Conservation (phyloP, 495 filamentous ascomycete genomes). For the Aspergillus sclerotiicarbonarius region DNA sequence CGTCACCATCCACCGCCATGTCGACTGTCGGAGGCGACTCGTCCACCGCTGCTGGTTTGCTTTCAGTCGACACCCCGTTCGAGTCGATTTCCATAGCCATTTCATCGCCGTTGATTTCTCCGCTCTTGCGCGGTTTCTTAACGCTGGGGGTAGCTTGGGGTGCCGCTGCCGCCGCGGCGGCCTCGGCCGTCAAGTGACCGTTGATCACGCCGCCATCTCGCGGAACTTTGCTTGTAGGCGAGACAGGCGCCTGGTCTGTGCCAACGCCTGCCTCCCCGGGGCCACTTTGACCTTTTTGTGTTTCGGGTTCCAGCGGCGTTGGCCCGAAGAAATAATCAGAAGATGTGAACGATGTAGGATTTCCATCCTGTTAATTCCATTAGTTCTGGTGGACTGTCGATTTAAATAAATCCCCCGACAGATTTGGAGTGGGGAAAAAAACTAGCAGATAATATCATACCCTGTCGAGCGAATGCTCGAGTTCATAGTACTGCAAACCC, state of each 20-base stretch:
- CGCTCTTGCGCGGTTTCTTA: conserved; percentile 41
- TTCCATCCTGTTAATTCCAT: conserved; percentile 39
- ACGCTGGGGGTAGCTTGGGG: conserved; percentile 17
- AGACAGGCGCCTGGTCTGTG: conserved; percentile 29
- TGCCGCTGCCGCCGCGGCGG: conserved; percentile 19
- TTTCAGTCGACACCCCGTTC: conserved; percentile 38
- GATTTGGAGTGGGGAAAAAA: background rate
- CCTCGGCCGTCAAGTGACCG: conserved; percentile 37
- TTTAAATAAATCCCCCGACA: background rate
- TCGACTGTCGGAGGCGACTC: conserved; percentile 22
- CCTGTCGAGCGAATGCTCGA: conserved; percentile 60
- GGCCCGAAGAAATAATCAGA: conserved; percentile 53
- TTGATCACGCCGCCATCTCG: conserved; percentile 44
- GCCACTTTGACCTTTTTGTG: conserved; percentile 28
- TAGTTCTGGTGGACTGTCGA: background rate
- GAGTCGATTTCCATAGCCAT: conserved; percentile 51
- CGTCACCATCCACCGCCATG: conserved; percentile 36
- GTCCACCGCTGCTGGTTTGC: conserved; percentile 43
- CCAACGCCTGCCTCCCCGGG: conserved; percentile 23
- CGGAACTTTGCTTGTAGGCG: conserved; percentile 38
- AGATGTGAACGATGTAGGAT: conserved; percentile 34
- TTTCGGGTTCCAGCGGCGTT: conserved; percentile 36
- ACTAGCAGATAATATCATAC: conserved; percentile 40
- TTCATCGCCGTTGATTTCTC: conserved; percentile 60
- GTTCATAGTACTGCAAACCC: conserved; percentile 71